Conservation (phyloP, 2,329 filamentous ascomycete species). For the Thyridium curvatum region DNA sequence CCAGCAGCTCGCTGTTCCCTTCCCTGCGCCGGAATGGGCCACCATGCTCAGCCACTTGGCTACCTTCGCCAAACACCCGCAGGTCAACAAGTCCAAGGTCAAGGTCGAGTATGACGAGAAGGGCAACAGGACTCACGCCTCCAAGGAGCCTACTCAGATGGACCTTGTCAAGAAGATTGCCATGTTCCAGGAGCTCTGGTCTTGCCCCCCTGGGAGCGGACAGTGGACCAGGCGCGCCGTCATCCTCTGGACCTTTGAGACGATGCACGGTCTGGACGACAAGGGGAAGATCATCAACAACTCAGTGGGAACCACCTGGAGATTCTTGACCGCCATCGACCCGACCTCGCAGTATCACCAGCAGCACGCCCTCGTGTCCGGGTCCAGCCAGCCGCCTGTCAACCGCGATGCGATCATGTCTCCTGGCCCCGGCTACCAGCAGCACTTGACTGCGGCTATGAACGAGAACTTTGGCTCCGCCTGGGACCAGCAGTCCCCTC, state of each 20-base stretch:
- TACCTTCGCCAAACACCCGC: conserved; percentile 37
- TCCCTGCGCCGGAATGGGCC: conserved; percentile 53
- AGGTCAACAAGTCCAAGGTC: conserved; percentile 8
- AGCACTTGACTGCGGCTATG: conserved; percentile 49
- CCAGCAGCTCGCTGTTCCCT: conserved; percentile 48
- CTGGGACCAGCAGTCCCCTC: conserved; percentile 8
- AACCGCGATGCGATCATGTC: conserved; percentile 44
- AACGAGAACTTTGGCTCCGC: conserved; percentile 47
- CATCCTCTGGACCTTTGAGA: conserved; percentile 58
- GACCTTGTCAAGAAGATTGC: conserved; percentile 55
- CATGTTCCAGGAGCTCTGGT: conserved; percentile 64
- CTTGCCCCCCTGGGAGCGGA: conserved; percentile 35
- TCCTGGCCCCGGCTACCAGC: conserved; percentile 41
- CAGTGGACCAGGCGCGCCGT: conserved; percentile 52
- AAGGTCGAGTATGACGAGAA: conserved; percentile 29
- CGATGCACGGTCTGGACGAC: conserved; percentile 34
- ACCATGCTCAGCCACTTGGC: conserved; percentile 51
- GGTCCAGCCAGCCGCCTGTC: conserved; percentile 3
- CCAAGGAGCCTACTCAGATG: conserved; percentile 35
- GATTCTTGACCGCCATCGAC: conserved; percentile 55
- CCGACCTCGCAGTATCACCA: conserved; percentile 54
- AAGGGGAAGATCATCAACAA: conserved; percentile 39
- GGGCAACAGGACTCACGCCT: conserved; percentile 10
- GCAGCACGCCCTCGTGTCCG: conserved; percentile 32
- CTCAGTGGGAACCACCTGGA: conserved; percentile 51